A percentile compares a stretch with the other conserved stretches of the same genome.
Evolutionary conservation across 306 rosid genomes (phyloP).

Genomic region (Cicer bijugum): DNA sequence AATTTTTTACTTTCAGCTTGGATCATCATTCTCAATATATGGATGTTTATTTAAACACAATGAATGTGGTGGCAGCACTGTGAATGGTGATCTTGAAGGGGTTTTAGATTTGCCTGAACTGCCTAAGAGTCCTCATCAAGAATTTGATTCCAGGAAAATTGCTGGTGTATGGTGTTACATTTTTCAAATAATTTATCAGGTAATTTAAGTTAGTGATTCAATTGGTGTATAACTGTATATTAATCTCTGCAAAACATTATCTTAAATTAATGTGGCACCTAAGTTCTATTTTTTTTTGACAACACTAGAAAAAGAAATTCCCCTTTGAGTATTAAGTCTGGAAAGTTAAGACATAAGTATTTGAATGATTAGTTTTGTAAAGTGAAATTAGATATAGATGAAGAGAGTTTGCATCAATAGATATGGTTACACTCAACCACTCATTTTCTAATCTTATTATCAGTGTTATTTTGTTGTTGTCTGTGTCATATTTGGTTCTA

Average conservation of each 20-base stretch:
- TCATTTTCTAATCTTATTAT: too few species aligned
- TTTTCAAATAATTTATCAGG: constrained; percentile 90
- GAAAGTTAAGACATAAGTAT: background rate
- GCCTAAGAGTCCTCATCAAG: constrained; percentile 49
- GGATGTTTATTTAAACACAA: constrained; percentile 57
- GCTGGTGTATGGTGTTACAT: constrained; percentile 66
- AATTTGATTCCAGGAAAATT: constrained; percentile 40
- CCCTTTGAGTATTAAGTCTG: background rate
- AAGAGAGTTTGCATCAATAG: too few species aligned
- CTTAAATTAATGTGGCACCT: background rate
- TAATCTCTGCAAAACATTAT: background rate
- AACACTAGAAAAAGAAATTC: too few species aligned
- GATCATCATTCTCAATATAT: constrained; percentile 60
- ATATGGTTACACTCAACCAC: too few species aligned
- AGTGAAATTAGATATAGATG: too few species aligned
- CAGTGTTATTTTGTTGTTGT: too few species aligned
- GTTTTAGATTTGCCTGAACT: constrained; percentile 43
- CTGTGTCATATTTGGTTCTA: too few species aligned
- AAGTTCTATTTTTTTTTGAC: background rate
- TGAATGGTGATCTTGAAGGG: constrained; percentile 41
- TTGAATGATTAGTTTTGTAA: too few species aligned
- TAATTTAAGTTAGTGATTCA: constrained; percentile 12
- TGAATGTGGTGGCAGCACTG: constrained; percentile 40
- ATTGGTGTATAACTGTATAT: background rate
- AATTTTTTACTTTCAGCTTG: constrained; percentile 62